phyloP scores from a whole-genome alignment of 805 yeast species.

The Candida caryicola region DNA sequence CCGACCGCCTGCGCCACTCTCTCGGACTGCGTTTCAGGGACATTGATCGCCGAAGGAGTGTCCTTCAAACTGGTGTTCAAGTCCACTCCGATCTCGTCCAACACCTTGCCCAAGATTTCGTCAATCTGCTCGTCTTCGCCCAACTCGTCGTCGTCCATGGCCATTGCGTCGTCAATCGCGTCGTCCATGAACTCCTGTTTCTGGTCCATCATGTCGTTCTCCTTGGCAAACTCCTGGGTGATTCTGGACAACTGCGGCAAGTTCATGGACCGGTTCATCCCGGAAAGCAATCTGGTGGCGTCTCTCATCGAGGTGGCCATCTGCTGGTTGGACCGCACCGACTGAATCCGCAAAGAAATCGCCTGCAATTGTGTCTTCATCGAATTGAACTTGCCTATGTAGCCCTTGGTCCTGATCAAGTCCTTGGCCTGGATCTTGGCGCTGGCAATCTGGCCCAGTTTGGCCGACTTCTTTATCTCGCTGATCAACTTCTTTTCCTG shows the following conservation, averaged over 20 bases:
- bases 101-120: slow-evolving; percentile 83
- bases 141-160: slow-evolving; percentile 67
- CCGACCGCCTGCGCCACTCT: slow-evolving; percentile 58
- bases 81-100: slow-evolving; percentile 95
- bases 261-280: slow-evolving; percentile 90
- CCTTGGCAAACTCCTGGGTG: slow-evolving; percentile 92
- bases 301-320: slow-evolving; percentile 95
- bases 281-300: slow-evolving; percentile 78
- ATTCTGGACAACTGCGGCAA: slow-evolving; percentile 84
- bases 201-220: slow-evolving; percentile 96
- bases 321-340: slow-evolving; percentile 90
- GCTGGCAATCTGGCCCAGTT: slow-evolving; percentile 81
- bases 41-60: slow-evolving; percentile 38
- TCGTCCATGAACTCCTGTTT: slow-evolving; percentile 99
- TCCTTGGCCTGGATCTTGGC: slow-evolving; percentile 96
- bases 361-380: slow-evolving; percentile 98
- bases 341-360: slow-evolving; percentile 83
- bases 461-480: slow-evolving; percentile 91
- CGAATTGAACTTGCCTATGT: slow-evolving; percentile 81
- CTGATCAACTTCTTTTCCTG: slow-evolving; percentile 86
- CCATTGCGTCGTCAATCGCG: slow-evolving; percentile 95
- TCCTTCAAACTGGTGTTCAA: slow-evolving; percentile 50
- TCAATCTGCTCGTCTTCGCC: slow-evolving; percentile 88
- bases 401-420: slow-evolving; percentile 78
- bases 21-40: slow-evolving; percentile 28